A percentile compares a stretch with the other conserved stretches of the same genome.
Evolutionary conservation across 2,329 filamentous ascomycete genomes (phyloP).

Genomic region (Sphaerostilbella broomeana): DNA sequence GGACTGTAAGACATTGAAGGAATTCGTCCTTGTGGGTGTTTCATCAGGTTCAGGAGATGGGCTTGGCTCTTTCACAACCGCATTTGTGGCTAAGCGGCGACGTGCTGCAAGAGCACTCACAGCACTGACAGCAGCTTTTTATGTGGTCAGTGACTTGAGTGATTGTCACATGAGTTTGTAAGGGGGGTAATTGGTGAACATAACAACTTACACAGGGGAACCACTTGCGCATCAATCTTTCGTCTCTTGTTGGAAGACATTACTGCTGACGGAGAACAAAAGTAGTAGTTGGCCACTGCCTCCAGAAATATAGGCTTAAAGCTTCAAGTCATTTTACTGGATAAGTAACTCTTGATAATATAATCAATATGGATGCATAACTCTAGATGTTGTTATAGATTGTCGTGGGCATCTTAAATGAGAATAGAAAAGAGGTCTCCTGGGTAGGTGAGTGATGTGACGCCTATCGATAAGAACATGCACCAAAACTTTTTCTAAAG

Average conservation of each 20-base stretch:
- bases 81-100: slow-evolving; percentile 20
- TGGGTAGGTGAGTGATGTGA: too few species aligned
- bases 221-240: slow-evolving; percentile 26
- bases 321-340: too few species aligned
- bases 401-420: too few species aligned
- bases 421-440: too few species aligned
- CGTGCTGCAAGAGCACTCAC: slow-evolving; percentile 33
- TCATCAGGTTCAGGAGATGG: slow-evolving; percentile 18
- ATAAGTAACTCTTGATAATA: too few species aligned
- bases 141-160: background rate
- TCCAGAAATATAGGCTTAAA: too few species aligned
- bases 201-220: slow-evolving; percentile 24
- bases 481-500: slow-evolving; percentile 7
- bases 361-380: too few species aligned
- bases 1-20: slow-evolving; percentile 25
- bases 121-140: slow-evolving; percentile 25
- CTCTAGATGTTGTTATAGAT: too few species aligned
- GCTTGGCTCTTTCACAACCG: slow-evolving; percentile 12
- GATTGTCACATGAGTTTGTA: background rate
- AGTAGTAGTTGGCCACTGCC: too few species aligned
- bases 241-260: slow-evolving; percentile 29
- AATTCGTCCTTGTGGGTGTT: slow-evolving; percentile 20
- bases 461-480: slow-evolving; percentile 9
- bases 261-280: background rate
- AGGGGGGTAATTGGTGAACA: background rate